Evolutionary conservation across 176 grass and related monocot species (phyloP), one percentile per base, ranked within the genome.

Genomic region (Neostapfia colusana): DNA sequence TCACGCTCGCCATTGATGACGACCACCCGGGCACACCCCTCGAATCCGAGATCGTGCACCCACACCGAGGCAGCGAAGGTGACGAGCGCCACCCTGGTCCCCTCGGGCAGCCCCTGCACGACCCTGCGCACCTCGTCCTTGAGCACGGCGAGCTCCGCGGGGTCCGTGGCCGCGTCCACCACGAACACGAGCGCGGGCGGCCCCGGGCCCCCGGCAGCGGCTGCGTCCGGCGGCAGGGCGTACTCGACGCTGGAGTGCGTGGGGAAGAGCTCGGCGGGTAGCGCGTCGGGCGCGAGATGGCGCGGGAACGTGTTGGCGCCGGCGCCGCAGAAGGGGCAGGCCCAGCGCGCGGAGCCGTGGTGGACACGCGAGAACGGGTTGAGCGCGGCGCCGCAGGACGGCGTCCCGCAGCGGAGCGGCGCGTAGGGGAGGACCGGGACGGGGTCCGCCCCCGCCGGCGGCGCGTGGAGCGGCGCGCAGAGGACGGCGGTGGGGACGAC

Each of bases 231-330:
- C 17, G 91, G 77, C 10, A 90, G 82, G 21, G 83, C 28, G 74
- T 99, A 99, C 87, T 99, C 95, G 23, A 99, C 92, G 69, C 89
- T 88, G 80, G 87, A 91, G 72, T 99, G 90, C n/a, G 92, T 95
- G 48, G 96, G 95, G 87, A 99, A 99, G 18, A 99, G 89, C 85
- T 99, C 96, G 17, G 96, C 96, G 1, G 96, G 95, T 41, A 99
- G 90, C 42, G 88, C 89, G 45, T 89, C 92, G 59, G 90, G 87
- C 20, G 85, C 83, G 37, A 90, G 79, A 58, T 40, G 89, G 31
- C 89, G 87, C 18, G 83, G 87, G 73, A 92, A 99, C 51, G 83
- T 82, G 65, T 95, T 95, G 63, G 76, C 77, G 18, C 49, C 39
- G 76, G 86, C 70, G 76, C 63, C 65, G 81, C 92, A 99, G 76